Conservation (phyloP, 768 basidiomycete species). For the Calocybe cyanea region DNA sequence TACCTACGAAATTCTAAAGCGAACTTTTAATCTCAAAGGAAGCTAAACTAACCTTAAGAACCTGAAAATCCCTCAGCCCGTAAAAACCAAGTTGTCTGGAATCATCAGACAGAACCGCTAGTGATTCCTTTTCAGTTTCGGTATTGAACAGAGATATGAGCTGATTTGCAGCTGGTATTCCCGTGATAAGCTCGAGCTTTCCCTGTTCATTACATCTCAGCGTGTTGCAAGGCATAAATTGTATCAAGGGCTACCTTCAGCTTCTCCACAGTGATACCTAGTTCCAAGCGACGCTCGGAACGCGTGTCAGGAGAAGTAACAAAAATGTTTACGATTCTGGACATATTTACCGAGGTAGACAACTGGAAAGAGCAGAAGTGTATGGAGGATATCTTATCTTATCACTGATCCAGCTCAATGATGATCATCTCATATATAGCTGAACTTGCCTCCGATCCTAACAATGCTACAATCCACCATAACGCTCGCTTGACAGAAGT, state of each 20-base stretch:
- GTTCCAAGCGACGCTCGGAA: constrained; percentile 84
- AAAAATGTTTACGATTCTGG: constrained; percentile 41
- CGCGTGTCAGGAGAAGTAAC: constrained; percentile 86
- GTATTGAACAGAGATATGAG: constrained; percentile 58
- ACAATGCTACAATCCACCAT: too few relatives aligned
- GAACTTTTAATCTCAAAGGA: background rate
- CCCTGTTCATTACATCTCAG: constrained; percentile 34
- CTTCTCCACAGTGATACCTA: constrained; percentile 65
- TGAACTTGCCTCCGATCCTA: too few relatives aligned
- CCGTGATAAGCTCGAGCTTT: constrained; percentile 90
- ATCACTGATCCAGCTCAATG: too few relatives aligned
- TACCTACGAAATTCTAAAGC: constrained; percentile 38
- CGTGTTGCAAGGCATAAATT: constrained; percentile 13
- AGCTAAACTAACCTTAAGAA: constrained; percentile 60
- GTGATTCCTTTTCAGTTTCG: constrained; percentile 43
- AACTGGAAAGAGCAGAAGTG: background rate
- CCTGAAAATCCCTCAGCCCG: constrained; percentile 70
- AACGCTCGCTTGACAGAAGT: too few relatives aligned
- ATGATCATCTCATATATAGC: too few relatives aligned
- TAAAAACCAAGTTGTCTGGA: constrained; percentile 68
- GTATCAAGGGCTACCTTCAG: constrained; percentile 65
- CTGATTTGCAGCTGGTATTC: constrained; percentile 76
- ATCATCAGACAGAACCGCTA: constrained; percentile 64
- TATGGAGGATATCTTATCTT: constrained; percentile 1
- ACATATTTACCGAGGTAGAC: constrained; percentile 10